Evolutionary conservation across 1,284 basidiomycete species (phyloP), one percentile per base, ranked within the genome.

Genomic region (Fomitopsis schrenkii): DNA sequence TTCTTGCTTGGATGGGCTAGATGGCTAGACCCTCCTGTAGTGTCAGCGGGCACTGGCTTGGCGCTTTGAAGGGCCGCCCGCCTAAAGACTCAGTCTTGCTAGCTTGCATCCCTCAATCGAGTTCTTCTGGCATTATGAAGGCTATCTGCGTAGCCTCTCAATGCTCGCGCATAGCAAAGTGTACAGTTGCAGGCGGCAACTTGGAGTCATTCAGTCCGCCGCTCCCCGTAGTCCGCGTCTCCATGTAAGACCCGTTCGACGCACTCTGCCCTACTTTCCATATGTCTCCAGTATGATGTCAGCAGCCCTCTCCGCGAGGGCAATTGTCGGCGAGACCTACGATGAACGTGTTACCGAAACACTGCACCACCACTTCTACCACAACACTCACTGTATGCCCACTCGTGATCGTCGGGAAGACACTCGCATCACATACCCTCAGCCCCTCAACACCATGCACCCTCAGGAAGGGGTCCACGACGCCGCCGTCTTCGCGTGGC

Each of bases 231-330:
- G 22, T 22, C 1, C 22, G 22, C 22, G 22, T 22, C 22, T 22
- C 22, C 1, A 22, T 22, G 22, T 22, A 22, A 22, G 22, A 22
- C 22, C 22, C 22, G 22, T 22, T 41, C n/a, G 12, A 4, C 40
- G 40, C 40, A n/a, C 40, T 15, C 40, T 26, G 28, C 9, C 26
- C 28, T 26, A 48, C 26, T 30, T 26, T 28, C 28, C 35, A 28
- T 35, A 35, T 26, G 66, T 63, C 0, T 54, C 67, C 66, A 83
- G 86, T 67, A 90, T 79, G 40, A 85, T 69, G 64, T 89, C 87
- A 1, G 87, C 79, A 2, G 85, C 75, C 68, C 87, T 87, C 71
- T 91, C 88, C 0, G 81, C 88, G 19, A 82, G 76, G 0, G 87
- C 87, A 54, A 83, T 78, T 30, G 80, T 78, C 7, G 85, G 77